Percentiles rank a stretch among this genome's conserved stretches.
These are phyloP conservation scores for Solanum hybrid DNA, from an alignment of 305 asterid species.

Conservation along the genomic window DNA sequence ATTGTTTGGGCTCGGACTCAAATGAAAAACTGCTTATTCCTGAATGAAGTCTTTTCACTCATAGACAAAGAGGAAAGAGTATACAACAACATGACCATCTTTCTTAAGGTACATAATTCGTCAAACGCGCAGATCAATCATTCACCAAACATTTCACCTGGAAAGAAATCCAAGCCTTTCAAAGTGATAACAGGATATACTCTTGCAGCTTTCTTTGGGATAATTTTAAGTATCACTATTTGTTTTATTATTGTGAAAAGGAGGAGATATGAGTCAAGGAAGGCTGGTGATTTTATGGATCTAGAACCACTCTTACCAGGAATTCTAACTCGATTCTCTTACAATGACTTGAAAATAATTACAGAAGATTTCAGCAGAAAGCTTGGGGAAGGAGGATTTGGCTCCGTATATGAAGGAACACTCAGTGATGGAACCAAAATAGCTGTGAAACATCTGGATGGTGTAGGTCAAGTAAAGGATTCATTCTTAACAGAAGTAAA, in stretches of 20 bases:
- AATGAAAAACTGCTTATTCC: background rate
- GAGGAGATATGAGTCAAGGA: background rate
- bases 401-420: conserved; percentile 10
- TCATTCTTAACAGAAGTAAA: background rate
- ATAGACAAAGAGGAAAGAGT: background rate
- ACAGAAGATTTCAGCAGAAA: conserved; percentile 7
- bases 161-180: background rate
- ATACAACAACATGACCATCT: background rate
- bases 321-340: conserved; percentile 5
- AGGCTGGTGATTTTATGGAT: background rate
- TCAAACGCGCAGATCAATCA: background rate
- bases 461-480: background rate
- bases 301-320: conserved; percentile 4
- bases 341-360: background rate
- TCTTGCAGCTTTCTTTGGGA: background rate
- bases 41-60: background rate
- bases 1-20: background rate
- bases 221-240: background rate
- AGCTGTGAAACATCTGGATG: conserved; percentile 16
- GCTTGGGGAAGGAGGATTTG: conserved; percentile 23
- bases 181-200: background rate
- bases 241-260: background rate
- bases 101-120: background rate
- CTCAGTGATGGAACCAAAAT: conserved; percentile 3
- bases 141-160: background rate